Evolutionary conservation across 1,284 basidiomycete species (phyloP).

Genomic region (Somion occarium): DNA sequence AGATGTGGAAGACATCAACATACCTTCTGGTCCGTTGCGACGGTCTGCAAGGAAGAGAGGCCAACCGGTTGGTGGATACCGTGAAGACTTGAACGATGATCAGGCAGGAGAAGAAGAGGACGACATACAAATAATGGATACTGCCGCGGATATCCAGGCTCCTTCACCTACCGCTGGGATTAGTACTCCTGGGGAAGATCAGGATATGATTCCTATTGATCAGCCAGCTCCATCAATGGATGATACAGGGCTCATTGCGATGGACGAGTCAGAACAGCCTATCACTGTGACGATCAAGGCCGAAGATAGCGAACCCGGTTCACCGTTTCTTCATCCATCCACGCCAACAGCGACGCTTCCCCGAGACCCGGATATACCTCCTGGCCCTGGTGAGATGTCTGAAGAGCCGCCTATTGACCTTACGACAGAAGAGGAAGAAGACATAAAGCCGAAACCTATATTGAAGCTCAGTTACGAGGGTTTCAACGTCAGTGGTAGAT

Average conservation of each 20-base stretch:
- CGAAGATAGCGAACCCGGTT: constrained; percentile 10
- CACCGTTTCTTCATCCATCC: background rate
- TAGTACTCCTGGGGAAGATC: background rate
- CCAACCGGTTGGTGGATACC: constrained; percentile 19
- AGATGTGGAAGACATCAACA: constrained; percentile 23
- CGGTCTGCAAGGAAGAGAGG: constrained; percentile 21
- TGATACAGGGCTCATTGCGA: constrained; percentile 10
- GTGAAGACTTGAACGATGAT: constrained; percentile 18
- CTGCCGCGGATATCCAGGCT: constrained; percentile 12
- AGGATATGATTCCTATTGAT: background rate
- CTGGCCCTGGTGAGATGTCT: background rate
- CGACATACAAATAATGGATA: background rate
- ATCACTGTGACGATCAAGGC: constrained; percentile 5
- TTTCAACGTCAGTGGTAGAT: constrained; percentile 62
- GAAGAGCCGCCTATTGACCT: background rate
- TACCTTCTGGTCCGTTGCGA: constrained; percentile 8
- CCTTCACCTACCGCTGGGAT: background rate
- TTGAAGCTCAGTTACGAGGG: constrained; percentile 62
- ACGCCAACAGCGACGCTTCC: background rate
- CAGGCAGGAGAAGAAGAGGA: constrained; percentile 15
- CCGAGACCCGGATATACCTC: background rate
- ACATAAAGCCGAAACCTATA: constrained; percentile 66
- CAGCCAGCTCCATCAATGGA: constrained; percentile 7
- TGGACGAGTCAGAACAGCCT: constrained; percentile 10
- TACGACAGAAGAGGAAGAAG: constrained; percentile 47